Conservation (phyloP, 176 grass and related monocot genomes). For the Oryza meridionalis region DNA sequence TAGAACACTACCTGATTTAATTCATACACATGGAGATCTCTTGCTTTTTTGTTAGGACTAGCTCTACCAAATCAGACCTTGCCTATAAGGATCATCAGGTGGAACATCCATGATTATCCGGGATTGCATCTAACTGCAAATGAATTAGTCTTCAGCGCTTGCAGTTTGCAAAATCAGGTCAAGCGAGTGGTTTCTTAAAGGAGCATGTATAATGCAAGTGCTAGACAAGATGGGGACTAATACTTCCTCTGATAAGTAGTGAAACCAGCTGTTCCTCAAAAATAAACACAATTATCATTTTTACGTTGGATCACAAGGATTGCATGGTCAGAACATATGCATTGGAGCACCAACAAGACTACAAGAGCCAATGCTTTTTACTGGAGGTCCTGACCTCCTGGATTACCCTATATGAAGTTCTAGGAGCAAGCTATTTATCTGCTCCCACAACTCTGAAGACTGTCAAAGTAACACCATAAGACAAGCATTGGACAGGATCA, state of each 20-base stretch:
- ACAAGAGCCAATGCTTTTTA: slow-evolving; percentile 3
- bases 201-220: too few relatives aligned
- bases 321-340: not conserved
- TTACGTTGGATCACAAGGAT: not conserved
- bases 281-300: not conserved
- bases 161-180: too few relatives aligned
- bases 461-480: not conserved
- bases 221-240: not conserved
- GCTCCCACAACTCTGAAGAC: not conserved
- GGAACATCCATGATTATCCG: too few relatives aligned
- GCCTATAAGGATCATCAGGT: too few relatives aligned
- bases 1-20: not conserved
- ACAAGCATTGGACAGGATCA: not conserved
- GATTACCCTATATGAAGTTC: not conserved
- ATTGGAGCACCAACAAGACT: slow-evolving; percentile 9
- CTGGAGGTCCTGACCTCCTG: not conserved
- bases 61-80: too few relatives aligned
- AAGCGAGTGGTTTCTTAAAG: too few relatives aligned
- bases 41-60: too few relatives aligned
- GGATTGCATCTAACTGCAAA: too few relatives aligned
- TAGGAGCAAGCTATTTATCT: not conserved
- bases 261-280: not conserved
- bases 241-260: not conserved
- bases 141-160: too few relatives aligned
- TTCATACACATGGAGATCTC: not conserved